Evolutionary conservation across 176 grass and related monocot species (phyloP).

Genomic region (Ananas comosus): DNA sequence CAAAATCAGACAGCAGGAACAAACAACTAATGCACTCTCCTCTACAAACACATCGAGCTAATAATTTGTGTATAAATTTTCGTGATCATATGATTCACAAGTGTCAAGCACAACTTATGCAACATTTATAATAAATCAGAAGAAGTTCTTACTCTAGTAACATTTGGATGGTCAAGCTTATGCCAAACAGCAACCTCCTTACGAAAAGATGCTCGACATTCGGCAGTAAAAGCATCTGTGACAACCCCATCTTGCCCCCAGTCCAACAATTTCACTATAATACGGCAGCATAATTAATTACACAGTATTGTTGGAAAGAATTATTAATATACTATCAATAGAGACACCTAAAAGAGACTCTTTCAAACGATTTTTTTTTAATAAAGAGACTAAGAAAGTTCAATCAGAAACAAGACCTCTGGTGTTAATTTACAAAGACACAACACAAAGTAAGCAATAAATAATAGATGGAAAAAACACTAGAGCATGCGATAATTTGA

Average conservation of each 20-base stretch:
- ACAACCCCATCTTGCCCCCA: constrained; percentile 46
- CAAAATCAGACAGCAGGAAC: neutral
- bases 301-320: neutral
- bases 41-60: neutral
- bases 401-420: no score
- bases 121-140: neutral
- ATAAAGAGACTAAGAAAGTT: no score
- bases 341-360: neutral
- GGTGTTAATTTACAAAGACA: no score
- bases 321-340: neutral
- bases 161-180: constrained; percentile 75
- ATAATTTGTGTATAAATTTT: neutral
- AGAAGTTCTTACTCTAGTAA: constrained; percentile 47
- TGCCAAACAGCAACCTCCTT: constrained; percentile 82
- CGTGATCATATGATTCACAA: neutral
- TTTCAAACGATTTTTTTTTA: no score
- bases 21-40: neutral
- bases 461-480: no score
- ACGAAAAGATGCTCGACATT: constrained; percentile 60
- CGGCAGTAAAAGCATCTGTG: constrained; percentile 24
- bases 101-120: neutral
- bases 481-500: no score
- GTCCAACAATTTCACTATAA: constrained; percentile 79
- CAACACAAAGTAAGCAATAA: no score
- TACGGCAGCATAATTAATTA: neutral